Percentiles rank a stretch among this genome's conserved stretches.
phyloP scores from a whole-genome alignment of 2,329 filamentous ascomycete genomes.

The Blastomyces emzantsi region DNA sequence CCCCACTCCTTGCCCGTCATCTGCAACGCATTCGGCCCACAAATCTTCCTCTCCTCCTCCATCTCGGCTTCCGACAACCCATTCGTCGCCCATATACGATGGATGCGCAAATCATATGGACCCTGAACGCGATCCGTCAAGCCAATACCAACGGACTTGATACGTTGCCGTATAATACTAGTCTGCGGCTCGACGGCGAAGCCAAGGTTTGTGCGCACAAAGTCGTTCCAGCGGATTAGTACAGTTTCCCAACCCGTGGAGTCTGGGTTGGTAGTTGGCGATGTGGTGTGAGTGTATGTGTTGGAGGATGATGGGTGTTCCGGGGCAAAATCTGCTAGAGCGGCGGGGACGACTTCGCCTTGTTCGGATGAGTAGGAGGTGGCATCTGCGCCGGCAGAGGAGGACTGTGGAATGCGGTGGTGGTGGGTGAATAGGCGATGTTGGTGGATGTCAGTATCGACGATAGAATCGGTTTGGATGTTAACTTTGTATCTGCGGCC shows the following conservation, averaged over 20 bases:
- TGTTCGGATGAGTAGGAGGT: conserved; percentile 3
- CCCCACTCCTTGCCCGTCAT: conserved; percentile 25
- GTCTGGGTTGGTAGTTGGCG: conserved; percentile 39
- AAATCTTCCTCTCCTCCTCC: conserved; percentile 35
- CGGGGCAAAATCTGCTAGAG: conserved; percentile 28
- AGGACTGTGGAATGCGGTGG: conserved; percentile 24
- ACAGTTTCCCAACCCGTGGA: conserved; percentile 92
- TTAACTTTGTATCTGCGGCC: conserved; percentile 91
- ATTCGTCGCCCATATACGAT: conserved; percentile 88
- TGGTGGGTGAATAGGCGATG: conserved; percentile 61
- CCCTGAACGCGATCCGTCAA: conserved; percentile 83
- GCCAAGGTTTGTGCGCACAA: conserved; percentile 90
- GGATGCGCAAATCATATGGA: conserved; percentile 77
- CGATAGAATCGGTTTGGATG: conserved; percentile 86
- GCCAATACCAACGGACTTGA: conserved; percentile 76
- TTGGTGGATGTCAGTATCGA: conserved; percentile 92
- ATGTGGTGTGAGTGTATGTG: conserved; percentile 25
- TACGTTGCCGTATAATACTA: conserved; percentile 76
- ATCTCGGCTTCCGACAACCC: conserved; percentile 37
- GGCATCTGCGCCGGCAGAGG: conserved; percentile 17
- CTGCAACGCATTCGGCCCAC: conserved; percentile 31
- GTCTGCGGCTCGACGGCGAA: conserved; percentile 87
- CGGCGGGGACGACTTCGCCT: conserved; percentile 23
- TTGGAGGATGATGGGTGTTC: conserved; percentile 28
- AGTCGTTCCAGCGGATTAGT: conserved; percentile 82